Evolutionary conservation across 805 yeast genomes (phyloP), one percentile per base, ranked within the genome.

Genomic region (Naumovozyma dairenensis): DNA sequence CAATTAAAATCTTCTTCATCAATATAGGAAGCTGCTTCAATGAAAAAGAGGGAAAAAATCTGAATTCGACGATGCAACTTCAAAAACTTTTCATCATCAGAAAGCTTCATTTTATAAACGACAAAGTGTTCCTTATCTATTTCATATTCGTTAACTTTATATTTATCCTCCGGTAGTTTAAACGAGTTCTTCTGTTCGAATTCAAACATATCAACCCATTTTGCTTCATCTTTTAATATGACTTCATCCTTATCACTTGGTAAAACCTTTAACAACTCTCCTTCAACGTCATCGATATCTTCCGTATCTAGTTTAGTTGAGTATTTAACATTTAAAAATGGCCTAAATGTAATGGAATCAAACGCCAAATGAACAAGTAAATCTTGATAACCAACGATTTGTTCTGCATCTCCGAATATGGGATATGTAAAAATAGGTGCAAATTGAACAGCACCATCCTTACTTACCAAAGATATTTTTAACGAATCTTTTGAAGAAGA

Each of bases 11-110:
- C 98, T 0, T 56, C 56, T 25, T 69, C 66, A 51, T 87, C 96
- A 36, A 92, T 85, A 48, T 74, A 83, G 1, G 93, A 76, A 2
- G 96, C 97, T 0, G 95, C 97, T 54, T 92, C 98, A 45, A 92
- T 89, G 60, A 79, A 86, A 8, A 92, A 63, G 18, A 89, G 61
- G 12, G 83, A 82, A 45, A 92, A 72, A 2, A 87, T 74, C 45
- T 85, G 94, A 43, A 86, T 65, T 38, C 95, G 60, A 32, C 67
- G 59, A 47, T 78, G 87, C 33, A 85, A 55, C 40, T 70, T 73
- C 19, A 29, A 29, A 21, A 38, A 33, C 13, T 28, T 18, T 1
- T 18, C 15, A 28, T 22, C 37, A 12, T 47, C 47, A 7, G 36
- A 36, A 2, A 63, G 41, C 17, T 53, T 50, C 1, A 55, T 35